phyloP scores from a whole-genome alignment of 179 eudicot genomes.

The Dionaea muscipula region DNA sequence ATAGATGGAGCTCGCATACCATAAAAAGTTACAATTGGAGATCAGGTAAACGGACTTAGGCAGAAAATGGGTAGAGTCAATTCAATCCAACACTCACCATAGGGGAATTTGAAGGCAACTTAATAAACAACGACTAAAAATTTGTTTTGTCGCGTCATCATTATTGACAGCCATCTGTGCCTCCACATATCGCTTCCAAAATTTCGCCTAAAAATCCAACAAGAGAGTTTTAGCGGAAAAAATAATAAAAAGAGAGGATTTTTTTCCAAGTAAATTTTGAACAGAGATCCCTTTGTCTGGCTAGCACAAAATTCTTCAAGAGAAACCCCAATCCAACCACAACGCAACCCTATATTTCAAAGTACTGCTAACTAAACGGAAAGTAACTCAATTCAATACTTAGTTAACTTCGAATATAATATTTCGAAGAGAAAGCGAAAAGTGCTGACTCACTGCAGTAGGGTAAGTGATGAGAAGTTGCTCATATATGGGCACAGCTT shows the following conservation, averaged over 20 bases:
- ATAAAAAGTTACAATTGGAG: not conserved
- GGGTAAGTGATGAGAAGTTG: slow-evolving; percentile 76
- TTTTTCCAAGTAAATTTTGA: too few species aligned
- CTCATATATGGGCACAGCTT: slow-evolving; percentile 74
- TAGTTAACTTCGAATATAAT: not conserved
- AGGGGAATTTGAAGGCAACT: slow-evolving; percentile 84
- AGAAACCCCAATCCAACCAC: too few species aligned
- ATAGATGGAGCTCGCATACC: not conserved
- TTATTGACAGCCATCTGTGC: slow-evolving; percentile 85
- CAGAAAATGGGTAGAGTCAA: not conserved
- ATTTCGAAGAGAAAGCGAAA: not conserved
- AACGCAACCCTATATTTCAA: not conserved
- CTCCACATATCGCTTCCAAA: slow-evolving; percentile 99
- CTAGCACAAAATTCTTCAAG: too few species aligned
- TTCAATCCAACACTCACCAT: slow-evolving; percentile 37
- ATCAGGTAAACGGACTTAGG: not conserved
- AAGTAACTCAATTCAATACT: not conserved
- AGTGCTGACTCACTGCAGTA: slow-evolving; percentile 53
- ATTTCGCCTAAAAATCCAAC: slow-evolving; percentile 47
- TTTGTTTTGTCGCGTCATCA: slow-evolving; percentile 83
- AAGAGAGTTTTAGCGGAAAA: not conserved
- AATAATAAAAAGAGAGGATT: too few species aligned
- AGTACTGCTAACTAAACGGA: not conserved
- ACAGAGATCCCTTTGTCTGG: too few species aligned
- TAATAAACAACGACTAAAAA: slow-evolving; percentile 90